Evolutionary conservation across 139 green algal species (phyloP).

Genomic region (Picocystis salinarum): DNA sequence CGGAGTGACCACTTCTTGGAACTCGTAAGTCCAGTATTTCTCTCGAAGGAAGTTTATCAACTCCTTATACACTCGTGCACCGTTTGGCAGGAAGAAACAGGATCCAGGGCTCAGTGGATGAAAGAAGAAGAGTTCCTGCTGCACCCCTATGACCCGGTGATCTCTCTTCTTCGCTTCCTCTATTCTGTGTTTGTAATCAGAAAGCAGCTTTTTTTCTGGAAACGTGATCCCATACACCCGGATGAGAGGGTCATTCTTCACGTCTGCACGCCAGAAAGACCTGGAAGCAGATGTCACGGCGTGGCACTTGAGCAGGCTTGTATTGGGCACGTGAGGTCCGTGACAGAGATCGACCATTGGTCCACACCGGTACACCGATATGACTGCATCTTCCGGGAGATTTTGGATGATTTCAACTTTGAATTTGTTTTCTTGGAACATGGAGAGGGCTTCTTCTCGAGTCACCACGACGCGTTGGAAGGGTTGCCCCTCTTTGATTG

Average conservation of each 20-base stretch:
- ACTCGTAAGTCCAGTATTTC: conserved; percentile 95
- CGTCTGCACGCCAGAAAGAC: conserved; percentile 76
- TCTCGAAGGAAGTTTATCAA: conserved; percentile 51
- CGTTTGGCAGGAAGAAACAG: conserved; percentile 87
- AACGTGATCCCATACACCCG: conserved; percentile 95
- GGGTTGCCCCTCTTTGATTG: conserved; percentile 64
- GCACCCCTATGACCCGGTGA: conserved; percentile 71
- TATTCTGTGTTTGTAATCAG: conserved; percentile 82
- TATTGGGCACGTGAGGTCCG: conserved; percentile 85
- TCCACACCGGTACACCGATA: conserved; percentile 72
- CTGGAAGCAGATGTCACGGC: conserved; percentile 44
- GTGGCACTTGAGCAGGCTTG: conserved; percentile 42
- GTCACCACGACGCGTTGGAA: conserved; percentile 83
- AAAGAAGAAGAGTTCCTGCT: conserved; percentile 94
- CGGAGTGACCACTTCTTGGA: conserved; percentile 87
- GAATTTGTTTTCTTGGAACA: conserved; percentile 98
- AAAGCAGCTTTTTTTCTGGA: conserved; percentile 77
- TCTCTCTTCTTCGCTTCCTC: conserved; percentile 95
- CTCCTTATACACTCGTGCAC: conserved; percentile 81
- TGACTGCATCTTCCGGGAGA: conserved; percentile 62
- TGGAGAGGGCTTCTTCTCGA: conserved; percentile 74
- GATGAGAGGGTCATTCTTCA: conserved; percentile 42
- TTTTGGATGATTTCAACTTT: conserved; percentile 90
- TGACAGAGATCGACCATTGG: conserved; percentile 93
- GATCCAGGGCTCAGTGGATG: conserved; percentile 52